Base-by-base conservation (phyloP, 805 yeast species). In the Lachancea meyersii region DNA sequence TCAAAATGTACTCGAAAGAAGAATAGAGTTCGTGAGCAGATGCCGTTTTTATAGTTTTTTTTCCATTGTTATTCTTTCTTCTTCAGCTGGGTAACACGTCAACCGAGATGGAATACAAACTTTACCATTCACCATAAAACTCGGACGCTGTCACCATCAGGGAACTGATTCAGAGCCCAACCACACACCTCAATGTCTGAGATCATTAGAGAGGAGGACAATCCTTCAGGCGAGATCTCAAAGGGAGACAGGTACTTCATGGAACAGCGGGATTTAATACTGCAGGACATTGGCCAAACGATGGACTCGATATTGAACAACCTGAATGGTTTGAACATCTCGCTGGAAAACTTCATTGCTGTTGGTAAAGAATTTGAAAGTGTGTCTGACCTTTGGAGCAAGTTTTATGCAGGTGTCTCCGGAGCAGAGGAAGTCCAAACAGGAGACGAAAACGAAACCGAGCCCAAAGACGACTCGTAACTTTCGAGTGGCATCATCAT, bases 291-390 rank as follows among this genome's bases (percentile, higher is more conserved):
- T 31, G 54, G 54, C 33, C 54, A 51, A 27, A 60, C 79, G 9
- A 72, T 83, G 75, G 87, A 80, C 51, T 72, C 81, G 0, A 82
- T 82, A 5, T 66, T 82, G 40, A 70, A 76, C 52, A 80, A 80
- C 50, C 60, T 84, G 44, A 82, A 80, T 50, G 72, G 79, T 17
- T 64, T 84, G 46, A 83, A 83, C 55, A 69, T 86, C 34, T 75
- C 88, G 0, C 63, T 84, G 40, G 82, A 80, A 50, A 79, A 76
- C 33, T 75, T 80, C 2, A 72, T 82, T 13, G 81, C 82, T 18
- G 86, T 84, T 2, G 89, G 93, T 1, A 78, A 79, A 54, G 89
- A 82, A 46, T 84, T 83, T 52, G 85, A 82, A 44, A 74, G 76
- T 39, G 85, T 82, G 13, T 75, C 88, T 2, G 64, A 71, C n/a